Base-by-base conservation (phyloP, 352 stramenopile genomes). In the Thraustochytrium sp. region DNA sequence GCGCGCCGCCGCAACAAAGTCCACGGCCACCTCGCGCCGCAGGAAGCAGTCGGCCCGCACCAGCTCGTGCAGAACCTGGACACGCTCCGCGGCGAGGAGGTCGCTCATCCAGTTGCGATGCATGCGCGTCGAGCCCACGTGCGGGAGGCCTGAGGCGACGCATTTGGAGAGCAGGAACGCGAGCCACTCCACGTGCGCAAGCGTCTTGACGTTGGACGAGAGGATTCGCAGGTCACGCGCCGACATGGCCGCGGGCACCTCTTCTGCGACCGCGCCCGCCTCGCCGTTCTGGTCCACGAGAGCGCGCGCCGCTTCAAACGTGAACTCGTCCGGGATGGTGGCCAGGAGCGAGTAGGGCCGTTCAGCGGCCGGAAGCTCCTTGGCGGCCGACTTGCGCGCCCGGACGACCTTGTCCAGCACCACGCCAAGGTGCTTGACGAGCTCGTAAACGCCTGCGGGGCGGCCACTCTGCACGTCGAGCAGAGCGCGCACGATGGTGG, bases 141-240 rank as follows among this genome's bases (percentile, higher is more conserved):
- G 18, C 5, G 74, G 54, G 18, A 78, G 40, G 3, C 51, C 74
- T 5, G 37, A 68, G 3, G 29, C 21, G 9, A 82, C 51, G 74
- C 74, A 82, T 16, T 76, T 76, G 31, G 74, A 65, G 3, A 82
- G 40, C 2, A 82, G 56, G 8, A 55, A 23, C 37, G 8, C 18
- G 42, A 82, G 74, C 74, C 74, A 82, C 42, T 82, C 74, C 5
- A 82, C 29, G 23, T 56, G 26, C 4, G 74, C 46, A 18, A 78
- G 34, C 34, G 11, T 38, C 29, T 62, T 59, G 40, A 75, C n/a
- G 29, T 75, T 54, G 38, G 62, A 51, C n/a, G 62, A 75, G 36
- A 54, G 13, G 40, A 29, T 29, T 9, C 40, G 37, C 23, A 75
- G 62, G 26, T 72, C 36, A 1, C n/a, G 36, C 13, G n/a, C 29